Conservation (phyloP, 2,329 filamentous ascomycete species). For the Colletotrichum australisinense region DNA sequence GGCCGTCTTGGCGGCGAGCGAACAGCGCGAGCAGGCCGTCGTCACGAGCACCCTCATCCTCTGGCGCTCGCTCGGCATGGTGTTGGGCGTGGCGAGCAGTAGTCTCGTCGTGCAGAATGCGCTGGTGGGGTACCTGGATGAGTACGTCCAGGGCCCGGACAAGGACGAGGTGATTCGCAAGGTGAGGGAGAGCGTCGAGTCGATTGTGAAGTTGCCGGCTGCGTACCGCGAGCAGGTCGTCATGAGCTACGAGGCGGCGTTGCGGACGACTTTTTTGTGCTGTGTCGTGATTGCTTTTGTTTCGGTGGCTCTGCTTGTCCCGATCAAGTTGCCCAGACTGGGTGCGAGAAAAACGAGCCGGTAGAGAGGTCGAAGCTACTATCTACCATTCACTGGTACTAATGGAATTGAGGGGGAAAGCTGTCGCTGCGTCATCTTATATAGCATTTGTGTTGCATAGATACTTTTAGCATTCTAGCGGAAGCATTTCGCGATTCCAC, state of each 20-base stretch:
- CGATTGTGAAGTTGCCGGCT: constrained; percentile 57
- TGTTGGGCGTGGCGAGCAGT: constrained; percentile 78
- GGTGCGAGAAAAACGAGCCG: constrained; percentile 51
- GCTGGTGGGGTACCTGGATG: constrained; percentile 68
- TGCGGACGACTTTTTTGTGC: constrained; percentile 59
- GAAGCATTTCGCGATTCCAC: neutral
- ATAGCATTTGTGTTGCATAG: constrained; percentile 16
- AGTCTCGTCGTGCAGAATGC: constrained; percentile 81
- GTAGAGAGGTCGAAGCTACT: neutral
- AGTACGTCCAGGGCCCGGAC: constrained; percentile 67
- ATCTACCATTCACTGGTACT: neutral
- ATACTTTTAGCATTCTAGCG: neutral
- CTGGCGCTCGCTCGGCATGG: constrained; percentile 77
- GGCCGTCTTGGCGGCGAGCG: constrained; percentile 68
- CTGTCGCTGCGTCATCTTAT: neutral
- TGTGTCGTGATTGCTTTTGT: constrained; percentile 59
- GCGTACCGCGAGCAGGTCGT: constrained; percentile 66
- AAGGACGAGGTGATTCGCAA: constrained; percentile 65
- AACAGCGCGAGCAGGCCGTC: constrained; percentile 73
- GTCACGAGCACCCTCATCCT: constrained; percentile 77
- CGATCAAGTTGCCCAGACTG: constrained; percentile 65
- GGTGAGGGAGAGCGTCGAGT: constrained; percentile 66
- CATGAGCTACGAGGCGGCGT: constrained; percentile 62
- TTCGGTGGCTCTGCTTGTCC: constrained; percentile 58
- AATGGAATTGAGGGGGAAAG: neutral